A percentile compares a stretch with the other conserved stretches of the same genome.
These are phyloP conservation scores for Auricularia sp. DNA, from an alignment of 768 basidiomycete species.

Conservation along the genomic window DNA sequence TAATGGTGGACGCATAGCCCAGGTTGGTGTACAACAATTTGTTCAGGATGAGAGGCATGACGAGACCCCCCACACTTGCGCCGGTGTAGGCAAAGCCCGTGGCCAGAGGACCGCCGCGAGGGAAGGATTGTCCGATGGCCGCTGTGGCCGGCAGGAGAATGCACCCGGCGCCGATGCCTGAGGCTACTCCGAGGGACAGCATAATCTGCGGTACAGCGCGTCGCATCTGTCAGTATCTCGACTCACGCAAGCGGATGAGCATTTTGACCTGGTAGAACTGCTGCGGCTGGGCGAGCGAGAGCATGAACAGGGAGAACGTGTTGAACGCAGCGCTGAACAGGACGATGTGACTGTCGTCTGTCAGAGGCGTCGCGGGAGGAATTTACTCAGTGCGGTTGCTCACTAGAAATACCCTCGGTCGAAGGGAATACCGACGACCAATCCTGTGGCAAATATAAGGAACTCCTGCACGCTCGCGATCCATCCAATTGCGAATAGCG, in stretches of 20 bases:
- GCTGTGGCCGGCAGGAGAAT: slow-evolving; percentile 38
- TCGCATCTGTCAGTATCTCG: slow-evolving; percentile 1
- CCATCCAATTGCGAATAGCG: slow-evolving; percentile 17
- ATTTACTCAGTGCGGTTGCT: neutral
- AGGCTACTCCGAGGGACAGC: slow-evolving; percentile 38
- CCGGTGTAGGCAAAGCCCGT: slow-evolving; percentile 47
- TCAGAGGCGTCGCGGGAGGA: neutral
- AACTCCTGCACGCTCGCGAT: slow-evolving; percentile 43
- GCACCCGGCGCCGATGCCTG: slow-evolving; percentile 39
- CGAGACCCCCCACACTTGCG: slow-evolving; percentile 49
- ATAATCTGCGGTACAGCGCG: slow-evolving; percentile 32
- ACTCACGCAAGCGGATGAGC: neutral
- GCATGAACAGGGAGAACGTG: slow-evolving; percentile 33
- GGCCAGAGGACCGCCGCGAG: slow-evolving; percentile 34
- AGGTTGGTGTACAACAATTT: slow-evolving; percentile 20
- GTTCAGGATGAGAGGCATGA: slow-evolving; percentile 58
- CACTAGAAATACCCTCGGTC: slow-evolving; percentile 44
- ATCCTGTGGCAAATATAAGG: slow-evolving; percentile 33
- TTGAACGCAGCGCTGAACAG: slow-evolving; percentile 36
- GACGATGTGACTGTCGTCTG: slow-evolving; percentile 29
- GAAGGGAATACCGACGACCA: slow-evolving; percentile 37
- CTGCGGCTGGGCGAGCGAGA: slow-evolving; percentile 33
- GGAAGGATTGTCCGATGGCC: slow-evolving; percentile 45
- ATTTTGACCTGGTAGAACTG: slow-evolving; percentile 32
- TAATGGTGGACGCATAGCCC: slow-evolving; percentile 39